Evolutionary conservation across 805 yeast genomes (phyloP).

Genomic region (Citeromyces nyonsensis): DNA sequence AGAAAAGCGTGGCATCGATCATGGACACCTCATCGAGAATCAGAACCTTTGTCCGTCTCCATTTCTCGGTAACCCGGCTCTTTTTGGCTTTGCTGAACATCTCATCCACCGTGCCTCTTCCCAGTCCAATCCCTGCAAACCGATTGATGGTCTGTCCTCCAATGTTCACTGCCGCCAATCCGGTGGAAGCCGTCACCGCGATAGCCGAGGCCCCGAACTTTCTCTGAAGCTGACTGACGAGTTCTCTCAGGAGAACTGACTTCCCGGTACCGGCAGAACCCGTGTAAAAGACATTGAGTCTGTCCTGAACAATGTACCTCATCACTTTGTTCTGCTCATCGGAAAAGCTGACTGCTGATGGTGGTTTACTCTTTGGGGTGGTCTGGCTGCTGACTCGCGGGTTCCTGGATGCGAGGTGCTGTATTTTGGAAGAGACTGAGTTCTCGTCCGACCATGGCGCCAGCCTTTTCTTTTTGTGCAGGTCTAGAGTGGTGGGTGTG

Average conservation of each 20-base stretch:
- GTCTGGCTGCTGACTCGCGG: no score
- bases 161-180: slow-evolving; percentile 69
- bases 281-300: slow-evolving; percentile 72
- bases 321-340: slow-evolving; percentile 56
- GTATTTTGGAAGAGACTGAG: no score
- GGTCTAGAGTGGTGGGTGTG: no score
- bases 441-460: no score
- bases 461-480: no score
- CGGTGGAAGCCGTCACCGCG: slow-evolving; percentile 76
- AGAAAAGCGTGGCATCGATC: slow-evolving; percentile 57
- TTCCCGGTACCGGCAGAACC: slow-evolving; percentile 99
- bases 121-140: slow-evolving; percentile 67
- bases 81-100: slow-evolving; percentile 37
- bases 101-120: slow-evolving; percentile 29
- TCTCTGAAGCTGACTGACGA: slow-evolving; percentile 34
- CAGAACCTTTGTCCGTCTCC: slow-evolving; percentile 43
- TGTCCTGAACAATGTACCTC: slow-evolving; percentile 38
- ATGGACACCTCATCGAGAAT: slow-evolving; percentile 70
- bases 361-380: neutral
- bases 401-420: no score
- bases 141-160: slow-evolving; percentile 72
- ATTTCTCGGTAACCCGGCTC: slow-evolving; percentile 33
- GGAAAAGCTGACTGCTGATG: slow-evolving; percentile 13
- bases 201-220: slow-evolving; percentile 33
- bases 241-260: slow-evolving; percentile 60